phyloP scores from a whole-genome alignment of 257 asterid species.

The Penstemon newberryi region DNA sequence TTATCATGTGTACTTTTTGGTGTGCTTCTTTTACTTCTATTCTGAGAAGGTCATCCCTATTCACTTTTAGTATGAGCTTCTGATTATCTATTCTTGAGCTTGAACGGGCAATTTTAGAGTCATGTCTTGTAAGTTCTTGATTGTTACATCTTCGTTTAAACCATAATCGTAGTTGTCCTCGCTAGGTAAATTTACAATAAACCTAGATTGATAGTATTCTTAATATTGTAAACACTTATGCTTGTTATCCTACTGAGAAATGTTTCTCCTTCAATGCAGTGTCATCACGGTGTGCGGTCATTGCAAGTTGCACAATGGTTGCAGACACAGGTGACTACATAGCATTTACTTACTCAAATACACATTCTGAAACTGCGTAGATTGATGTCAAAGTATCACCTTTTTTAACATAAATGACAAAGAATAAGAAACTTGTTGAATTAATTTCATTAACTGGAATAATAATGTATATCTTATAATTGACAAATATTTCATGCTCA shows the following conservation, averaged over 20 bases:
- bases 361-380: slow-evolving; percentile 1
- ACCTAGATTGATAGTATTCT: not conserved
- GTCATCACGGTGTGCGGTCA: slow-evolving; percentile 94
- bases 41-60: not conserved
- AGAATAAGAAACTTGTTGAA: not conserved
- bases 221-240: not conserved
- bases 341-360: slow-evolving; percentile 16
- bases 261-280: slow-evolving; percentile 48
- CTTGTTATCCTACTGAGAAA: slow-evolving; percentile 19
- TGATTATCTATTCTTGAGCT: slow-evolving; percentile 5
- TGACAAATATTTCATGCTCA: not conserved
- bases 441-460: not conserved
- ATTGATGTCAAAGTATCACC: not conserved
- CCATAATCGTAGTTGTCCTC: slow-evolving; percentile 5
- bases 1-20: not conserved
- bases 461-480: not conserved
- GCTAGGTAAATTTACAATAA: not conserved
- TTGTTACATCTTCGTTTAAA: not conserved
- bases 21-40: not conserved
- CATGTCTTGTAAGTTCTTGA: not conserved
- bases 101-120: not conserved
- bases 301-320: slow-evolving; percentile 95
- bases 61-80: slow-evolving; percentile 4
- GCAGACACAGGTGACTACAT: slow-evolving; percentile 75
- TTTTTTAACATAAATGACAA: slow-evolving; percentile 9